Evolutionary conservation across 495 filamentous ascomycete species (phyloP).

Genomic region (Daldinia bambusicola): DNA sequence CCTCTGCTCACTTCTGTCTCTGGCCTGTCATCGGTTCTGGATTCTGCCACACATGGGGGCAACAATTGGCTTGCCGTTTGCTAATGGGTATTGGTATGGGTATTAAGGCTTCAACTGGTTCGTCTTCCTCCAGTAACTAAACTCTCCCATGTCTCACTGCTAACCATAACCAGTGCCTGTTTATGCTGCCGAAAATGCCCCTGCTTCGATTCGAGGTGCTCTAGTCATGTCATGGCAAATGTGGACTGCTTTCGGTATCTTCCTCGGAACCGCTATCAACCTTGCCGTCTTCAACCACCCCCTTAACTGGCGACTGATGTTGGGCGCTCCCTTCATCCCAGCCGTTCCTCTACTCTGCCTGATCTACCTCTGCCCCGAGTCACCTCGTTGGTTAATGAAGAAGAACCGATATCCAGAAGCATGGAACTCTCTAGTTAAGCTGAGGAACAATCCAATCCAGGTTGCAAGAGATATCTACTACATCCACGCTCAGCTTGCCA

Average conservation of each 20-base stretch:
- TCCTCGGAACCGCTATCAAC: constrained; percentile 76
- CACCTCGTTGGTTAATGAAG: constrained; percentile 70
- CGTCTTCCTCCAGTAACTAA: constrained; percentile 4
- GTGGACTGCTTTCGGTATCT: constrained; percentile 86
- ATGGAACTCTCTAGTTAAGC: constrained; percentile 66
- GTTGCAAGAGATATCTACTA: constrained; percentile 82
- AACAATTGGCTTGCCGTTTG: constrained; percentile 70
- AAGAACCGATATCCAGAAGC: constrained; percentile 71
- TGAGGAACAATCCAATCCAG: constrained; percentile 73
- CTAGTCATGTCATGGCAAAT: constrained; percentile 90
- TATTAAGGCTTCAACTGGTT: constrained; percentile 61
- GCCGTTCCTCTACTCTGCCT: constrained; percentile 72
- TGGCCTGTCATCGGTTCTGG: constrained; percentile 71
- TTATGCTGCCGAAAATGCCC: constrained; percentile 80
- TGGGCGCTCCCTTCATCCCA: constrained; percentile 82
- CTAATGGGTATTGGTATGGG: constrained; percentile 81
- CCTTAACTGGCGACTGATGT: constrained; percentile 76
- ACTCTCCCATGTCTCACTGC: constrained; percentile 34
- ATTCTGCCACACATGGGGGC: constrained; percentile 69
- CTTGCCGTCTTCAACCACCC: constrained; percentile 68
- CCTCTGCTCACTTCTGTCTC: constrained; percentile 71
- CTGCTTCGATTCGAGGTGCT: constrained; percentile 77
- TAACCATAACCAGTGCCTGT: constrained; percentile 70
- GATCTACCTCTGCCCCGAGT: constrained; percentile 80
- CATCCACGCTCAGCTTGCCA: constrained; percentile 68